Evolutionary conservation across 495 filamentous ascomycete species (phyloP), one percentile per base, ranked within the genome.

Genomic region (Ascobolus immersus): DNA sequence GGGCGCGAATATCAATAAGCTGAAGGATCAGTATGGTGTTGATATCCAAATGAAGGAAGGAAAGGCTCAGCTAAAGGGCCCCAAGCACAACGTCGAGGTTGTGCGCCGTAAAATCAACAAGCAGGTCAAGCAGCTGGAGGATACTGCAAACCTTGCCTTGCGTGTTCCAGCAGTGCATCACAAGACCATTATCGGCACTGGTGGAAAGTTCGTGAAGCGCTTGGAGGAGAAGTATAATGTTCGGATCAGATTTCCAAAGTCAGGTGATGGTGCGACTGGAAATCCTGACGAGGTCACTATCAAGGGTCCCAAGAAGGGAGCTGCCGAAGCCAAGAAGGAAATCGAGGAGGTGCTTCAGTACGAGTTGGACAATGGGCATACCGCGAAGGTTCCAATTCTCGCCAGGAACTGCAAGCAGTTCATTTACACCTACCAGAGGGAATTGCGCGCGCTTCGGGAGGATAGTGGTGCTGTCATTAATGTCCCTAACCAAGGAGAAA

Each of bases 1-100:
- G 24, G 86, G 86, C 17, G 81, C 81, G 55, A 84, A 84, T 52
- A 86, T 94, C 55, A 78, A 77, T 39, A 82, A 89, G 48, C 60
- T 92, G n/a, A 75, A 81, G 12, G 86, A 94, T 21, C 79, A 86
- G 49, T 90, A 89, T 43, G 89, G 94, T 49, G 89, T 99, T 21
- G 86, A 94, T 28, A 93, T 99, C 43, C 77, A 89, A 48, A 68
- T 94, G 21, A 76, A 90, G 28, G 62, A 71, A 36, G 67, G 67
- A 15, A 60, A 60, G 38, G 63, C 69, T n/a, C 60, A 64, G 37
- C 54, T 71, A 9, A 69, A 62, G 40, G 67, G 67, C 24, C 62
- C 65, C 20, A 60, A 62, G 44, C 61, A 62, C 23, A 67, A 69
- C 58, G 78, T 80, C 5, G 79, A 91, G 48, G 73, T 69, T 17